These are phyloP conservation scores for Fusarium caatingaense DNA, from an alignment of 2,329 filamentous ascomycete genomes.

Conservation along the genomic window DNA sequence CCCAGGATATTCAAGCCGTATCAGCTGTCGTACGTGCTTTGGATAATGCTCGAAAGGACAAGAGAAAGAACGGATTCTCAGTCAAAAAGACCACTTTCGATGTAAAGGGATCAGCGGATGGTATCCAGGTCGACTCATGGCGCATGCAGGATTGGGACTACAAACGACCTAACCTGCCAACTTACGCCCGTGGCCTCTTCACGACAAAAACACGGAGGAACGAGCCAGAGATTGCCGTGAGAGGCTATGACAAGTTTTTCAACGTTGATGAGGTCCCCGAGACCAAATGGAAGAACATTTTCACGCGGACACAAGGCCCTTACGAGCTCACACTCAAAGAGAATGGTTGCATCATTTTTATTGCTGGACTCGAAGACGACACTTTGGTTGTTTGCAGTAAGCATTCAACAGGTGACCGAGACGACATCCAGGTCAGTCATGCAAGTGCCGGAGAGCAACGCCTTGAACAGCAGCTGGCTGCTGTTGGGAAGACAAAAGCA, in stretches of 20 bases:
- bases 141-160: conserved; percentile 96
- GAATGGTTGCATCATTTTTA: conserved; percentile 99
- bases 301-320: conserved; percentile 80
- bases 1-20: conserved; percentile 78
- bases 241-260: conserved; percentile 99
- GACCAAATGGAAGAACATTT: conserved; percentile 86
- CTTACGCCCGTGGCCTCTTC: conserved; percentile 93
- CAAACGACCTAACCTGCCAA: conserved; percentile 86
- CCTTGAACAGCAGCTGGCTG: conserved; percentile 81
- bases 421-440: conserved; percentile 80
- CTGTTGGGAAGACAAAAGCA: conserved; percentile 79
- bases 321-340: conserved; percentile 98
- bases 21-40: conserved; percentile 73
- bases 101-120: conserved; percentile 70
- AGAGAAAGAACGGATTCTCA: conserved; percentile 70
- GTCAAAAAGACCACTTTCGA: conserved; percentile 85
- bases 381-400: conserved; percentile 98
- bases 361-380: conserved; percentile 89
- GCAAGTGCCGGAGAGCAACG: conserved; percentile 84
- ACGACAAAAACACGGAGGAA: conserved; percentile 77
- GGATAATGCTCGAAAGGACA: conserved; percentile 65
- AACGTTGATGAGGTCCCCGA: conserved; percentile 85
- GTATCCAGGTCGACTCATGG: conserved; percentile 87
- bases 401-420: conserved; percentile 89
- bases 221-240: conserved; percentile 80